These are phyloP conservation scores for Glycyrrhiza uralensis DNA, from an alignment of 306 rosid genomes.

Conservation along the genomic window DNA sequence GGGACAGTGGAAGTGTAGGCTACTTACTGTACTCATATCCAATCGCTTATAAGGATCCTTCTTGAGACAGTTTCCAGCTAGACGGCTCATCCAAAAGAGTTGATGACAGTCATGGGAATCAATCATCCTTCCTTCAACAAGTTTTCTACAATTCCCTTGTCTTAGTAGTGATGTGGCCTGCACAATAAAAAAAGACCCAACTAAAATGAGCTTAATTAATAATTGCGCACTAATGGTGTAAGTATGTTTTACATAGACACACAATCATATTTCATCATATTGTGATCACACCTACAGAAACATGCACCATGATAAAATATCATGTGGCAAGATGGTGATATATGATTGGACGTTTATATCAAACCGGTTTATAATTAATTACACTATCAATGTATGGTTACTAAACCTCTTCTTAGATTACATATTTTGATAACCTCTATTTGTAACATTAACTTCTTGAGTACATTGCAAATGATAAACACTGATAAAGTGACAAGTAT, in stretches of 20 bases:
- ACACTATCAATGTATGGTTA: no score
- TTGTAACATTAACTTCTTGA: neutral
- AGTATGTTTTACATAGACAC: no score
- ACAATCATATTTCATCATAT: no score
- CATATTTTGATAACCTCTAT: neutral
- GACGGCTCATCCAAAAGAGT: conserved; percentile 61
- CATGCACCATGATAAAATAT: no score
- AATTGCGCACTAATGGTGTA: no score
- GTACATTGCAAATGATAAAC: neutral
- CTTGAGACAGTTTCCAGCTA: conserved; percentile 60
- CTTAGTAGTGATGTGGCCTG: conserved; percentile 70
- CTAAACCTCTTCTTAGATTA: no score
- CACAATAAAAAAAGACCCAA: neutral
- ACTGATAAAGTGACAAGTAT: neutral
- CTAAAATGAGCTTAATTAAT: no score
- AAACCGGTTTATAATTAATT: no score
- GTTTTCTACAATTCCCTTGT: conserved; percentile 58
- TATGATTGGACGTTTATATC: no score
- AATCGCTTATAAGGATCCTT: conserved; percentile 61
- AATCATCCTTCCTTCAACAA: conserved; percentile 54
- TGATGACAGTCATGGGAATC: conserved; percentile 63
- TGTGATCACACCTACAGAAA: no score
- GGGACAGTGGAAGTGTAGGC: neutral
- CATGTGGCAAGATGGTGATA: no score
- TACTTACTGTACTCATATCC: conserved; percentile 48